A percentile compares a stretch with the other conserved stretches of the same genome.
Evolutionary conservation across 495 filamentous ascomycete species (phyloP).

Genomic region (Aspergillus bertholletiae): DNA sequence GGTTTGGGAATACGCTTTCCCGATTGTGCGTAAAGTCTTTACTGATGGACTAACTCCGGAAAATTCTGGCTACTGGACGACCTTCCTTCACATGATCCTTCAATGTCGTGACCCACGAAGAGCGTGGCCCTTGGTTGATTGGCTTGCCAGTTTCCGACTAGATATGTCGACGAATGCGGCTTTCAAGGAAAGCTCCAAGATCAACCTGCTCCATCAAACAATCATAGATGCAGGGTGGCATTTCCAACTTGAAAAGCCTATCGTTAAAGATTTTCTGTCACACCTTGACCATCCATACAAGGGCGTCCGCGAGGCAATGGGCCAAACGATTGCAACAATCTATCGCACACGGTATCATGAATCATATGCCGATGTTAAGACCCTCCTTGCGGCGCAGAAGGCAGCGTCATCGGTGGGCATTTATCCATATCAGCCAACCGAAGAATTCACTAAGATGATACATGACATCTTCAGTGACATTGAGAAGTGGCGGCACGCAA

Average conservation of each 20-base stretch:
- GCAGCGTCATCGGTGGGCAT: conserved; percentile 76
- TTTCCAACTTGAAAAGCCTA: conserved; percentile 88
- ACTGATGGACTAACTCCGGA: conserved; percentile 89
- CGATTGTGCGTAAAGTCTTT: conserved; percentile 81
- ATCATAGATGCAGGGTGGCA: conserved; percentile 93
- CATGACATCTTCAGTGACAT: conserved; percentile 74
- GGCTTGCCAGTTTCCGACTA: conserved; percentile 78
- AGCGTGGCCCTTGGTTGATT: conserved; percentile 79
- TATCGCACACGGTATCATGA: conserved; percentile 91
- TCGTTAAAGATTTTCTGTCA: conserved; percentile 80
- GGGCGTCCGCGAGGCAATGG: conserved; percentile 91
- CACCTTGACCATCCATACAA: conserved; percentile 99
- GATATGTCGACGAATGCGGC: conserved; percentile 95
- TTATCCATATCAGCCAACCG: conserved; percentile 73
- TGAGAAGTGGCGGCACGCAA: conserved; percentile 81
- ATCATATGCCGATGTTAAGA: conserved; percentile 73
- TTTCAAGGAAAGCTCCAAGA: conserved; percentile 98
- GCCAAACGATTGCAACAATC: conserved; percentile 79
- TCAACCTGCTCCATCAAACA: conserved; percentile 84
- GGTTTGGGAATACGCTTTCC: conserved; percentile 87
- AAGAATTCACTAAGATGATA: conserved; percentile 71
- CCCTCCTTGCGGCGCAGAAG: conserved; percentile 75
- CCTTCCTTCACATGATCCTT: conserved; percentile 82
- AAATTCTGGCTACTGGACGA: conserved; percentile 90
- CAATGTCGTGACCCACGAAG: conserved; percentile 83